Conservation (phyloP, 2,329 filamentous ascomycete species). For the Pseudogymnoascus sp. region DNA sequence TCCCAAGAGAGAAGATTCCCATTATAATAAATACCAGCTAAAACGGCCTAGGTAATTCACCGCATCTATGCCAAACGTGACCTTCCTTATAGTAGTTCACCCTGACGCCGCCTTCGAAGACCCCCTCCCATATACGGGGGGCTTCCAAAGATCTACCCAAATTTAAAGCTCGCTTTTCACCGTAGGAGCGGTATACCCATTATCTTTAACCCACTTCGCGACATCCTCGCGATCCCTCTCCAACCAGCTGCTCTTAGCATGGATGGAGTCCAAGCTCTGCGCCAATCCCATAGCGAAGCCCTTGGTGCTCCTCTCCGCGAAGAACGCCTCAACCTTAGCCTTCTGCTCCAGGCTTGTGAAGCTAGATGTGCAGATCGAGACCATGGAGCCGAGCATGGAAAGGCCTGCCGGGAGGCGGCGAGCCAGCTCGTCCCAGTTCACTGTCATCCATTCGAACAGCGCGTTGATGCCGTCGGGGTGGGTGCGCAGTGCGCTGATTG, state of each 20-base stretch:
- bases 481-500: constrained; percentile 66
- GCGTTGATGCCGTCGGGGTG: constrained; percentile 71
- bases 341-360: constrained; percentile 73
- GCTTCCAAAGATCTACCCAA: not conserved
- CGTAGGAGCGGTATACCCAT: constrained; percentile 40
- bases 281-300: constrained; percentile 80
- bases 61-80: not conserved
- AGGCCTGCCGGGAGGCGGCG: constrained; percentile 78
- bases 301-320: constrained; percentile 71
- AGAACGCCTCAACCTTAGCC: constrained; percentile 70
- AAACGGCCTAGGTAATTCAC: not conserved
- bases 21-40: not conserved
- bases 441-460: constrained; percentile 73
- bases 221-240: constrained; percentile 70
- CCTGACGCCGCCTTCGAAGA: not conserved
- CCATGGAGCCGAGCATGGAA: constrained; percentile 76
- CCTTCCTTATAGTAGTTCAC: not conserved
- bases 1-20: constrained; percentile 2
- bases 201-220: constrained; percentile 58
- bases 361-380: constrained; percentile 71
- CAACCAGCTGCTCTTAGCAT: constrained; percentile 77
- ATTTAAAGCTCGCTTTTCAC: constrained; percentile 26
- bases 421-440: constrained; percentile 79
- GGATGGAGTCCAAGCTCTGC: constrained; percentile 79
- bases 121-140: not conserved